Percentiles rank a stretch among this genome's conserved stretches.
phyloP scores from a whole-genome alignment of 1,139 yeast species.

The Pichia sp. region DNA sequence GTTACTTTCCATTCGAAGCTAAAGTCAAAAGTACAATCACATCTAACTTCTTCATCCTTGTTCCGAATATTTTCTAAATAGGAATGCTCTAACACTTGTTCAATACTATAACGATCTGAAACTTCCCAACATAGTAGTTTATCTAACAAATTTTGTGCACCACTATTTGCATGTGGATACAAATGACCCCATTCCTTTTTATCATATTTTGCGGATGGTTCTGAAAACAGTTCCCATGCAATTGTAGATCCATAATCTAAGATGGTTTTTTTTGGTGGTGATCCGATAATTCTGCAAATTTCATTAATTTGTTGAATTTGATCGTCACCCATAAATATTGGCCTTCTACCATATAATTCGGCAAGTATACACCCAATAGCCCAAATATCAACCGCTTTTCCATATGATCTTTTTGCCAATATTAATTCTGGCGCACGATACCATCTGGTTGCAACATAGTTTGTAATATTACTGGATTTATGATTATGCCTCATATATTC shows the following conservation, averaged over 20 bases:
- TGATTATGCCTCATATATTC: constrained; percentile 34
- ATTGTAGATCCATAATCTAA: constrained; percentile 24
- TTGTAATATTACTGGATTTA: constrained; percentile 47
- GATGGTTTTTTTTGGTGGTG: constrained; percentile 44
- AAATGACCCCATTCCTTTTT: constrained; percentile 42
- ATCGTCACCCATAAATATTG: constrained; percentile 65
- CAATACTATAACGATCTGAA: constrained; percentile 39
- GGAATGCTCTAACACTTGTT: constrained; percentile 45
- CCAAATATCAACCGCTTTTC: constrained; percentile 63
- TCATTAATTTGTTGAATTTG: constrained; percentile 58
- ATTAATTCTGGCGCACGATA: constrained; percentile 95
- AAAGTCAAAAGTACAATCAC: constrained; percentile 49
- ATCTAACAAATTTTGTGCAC: constrained; percentile 44
- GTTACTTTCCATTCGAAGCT: constrained; percentile 46
- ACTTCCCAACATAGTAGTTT: constrained; percentile 60
- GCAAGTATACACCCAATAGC: constrained; percentile 76
- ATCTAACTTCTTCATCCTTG: constrained; percentile 42
- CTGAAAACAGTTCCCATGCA: constrained; percentile 37
- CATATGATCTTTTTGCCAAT: constrained; percentile 78
- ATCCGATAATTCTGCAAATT: constrained; percentile 57
- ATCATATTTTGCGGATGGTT: constrained; percentile 35
- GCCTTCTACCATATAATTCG: constrained; percentile 65
- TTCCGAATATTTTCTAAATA: constrained; percentile 46
- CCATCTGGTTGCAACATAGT: constrained; percentile 93
- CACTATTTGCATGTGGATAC: constrained; percentile 52